Base-by-base conservation (phyloP, 441 rosid genomes). In the Populus hybrid region DNA sequence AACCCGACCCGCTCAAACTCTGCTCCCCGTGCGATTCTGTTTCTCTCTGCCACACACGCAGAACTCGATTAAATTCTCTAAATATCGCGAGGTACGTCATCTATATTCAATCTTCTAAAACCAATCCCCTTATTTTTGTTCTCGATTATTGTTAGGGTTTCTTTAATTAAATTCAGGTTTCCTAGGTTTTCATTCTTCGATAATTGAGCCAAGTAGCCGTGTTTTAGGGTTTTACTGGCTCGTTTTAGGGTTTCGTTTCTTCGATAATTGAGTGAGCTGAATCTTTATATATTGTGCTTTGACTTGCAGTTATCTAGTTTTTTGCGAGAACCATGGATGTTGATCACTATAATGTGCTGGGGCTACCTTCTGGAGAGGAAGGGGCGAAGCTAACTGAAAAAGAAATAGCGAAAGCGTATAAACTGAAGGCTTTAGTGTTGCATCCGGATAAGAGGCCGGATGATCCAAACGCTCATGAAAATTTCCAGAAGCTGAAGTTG, bases 401-500 rank as follows among this genome's bases (percentile, higher is more conserved):
- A 70, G 97, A 95, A 75, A 91, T 95, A 79, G 66, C 90, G 1
- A 94, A 90, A 86, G 99, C 92, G 0, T 95, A 91, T 82, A 90
- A 87, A 78, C 73, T 80, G 42, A 95, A 91, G 81, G 97, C 98
- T 35, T 85, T 94, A 72, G 93, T 85, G 57, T 84, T 91, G 87
- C 98, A 95, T 73, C 99, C 97, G 0, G 99, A 95, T 75, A 95
- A 95, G 84, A 80, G 97, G n/a, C 98, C 80, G 0, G 95, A 95
- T 73, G 99, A 95, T 71, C 95, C 97, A 0, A 68, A 91, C 26
- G 99, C 99, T 4, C 93, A 86, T 3, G 92, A 73, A 0, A 94
- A 91, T 71, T 95, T 94, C 78, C 98, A 91, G 74, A 91, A 77
- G 90, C 88, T 95, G 18, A 90, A 91, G 84, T 73, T 92, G 0